phyloP scores from a whole-genome alignment of 1,284 basidiomycete genomes.

The Moesziomyces parantarcticus region DNA sequence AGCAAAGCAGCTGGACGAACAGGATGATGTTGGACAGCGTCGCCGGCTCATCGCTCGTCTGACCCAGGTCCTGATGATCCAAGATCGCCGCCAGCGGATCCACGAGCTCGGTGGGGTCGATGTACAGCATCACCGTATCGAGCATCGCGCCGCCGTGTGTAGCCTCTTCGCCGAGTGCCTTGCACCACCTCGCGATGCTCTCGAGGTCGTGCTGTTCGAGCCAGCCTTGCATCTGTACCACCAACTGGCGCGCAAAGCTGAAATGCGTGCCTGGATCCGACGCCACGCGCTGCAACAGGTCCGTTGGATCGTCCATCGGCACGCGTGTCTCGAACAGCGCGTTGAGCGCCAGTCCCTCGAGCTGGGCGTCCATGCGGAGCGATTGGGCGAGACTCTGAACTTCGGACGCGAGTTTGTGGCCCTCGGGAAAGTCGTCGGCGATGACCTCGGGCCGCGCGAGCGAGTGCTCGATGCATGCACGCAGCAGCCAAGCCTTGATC shows the following conservation, averaged over 20 bases:
- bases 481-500: conserved; percentile 44
- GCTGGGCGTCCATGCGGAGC: conserved; percentile 42
- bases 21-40: conserved; percentile 45
- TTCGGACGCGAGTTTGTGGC: conserved; percentile 45
- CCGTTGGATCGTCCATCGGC: conserved; percentile 29
- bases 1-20: conserved; percentile 44
- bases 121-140: conserved; percentile 48
- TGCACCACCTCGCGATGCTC: conserved; percentile 42
- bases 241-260: conserved; percentile 39
- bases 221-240: conserved; percentile 29
- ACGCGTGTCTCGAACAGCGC: conserved; percentile 38
- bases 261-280: conserved; percentile 46
- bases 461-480: conserved; percentile 44
- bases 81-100: conserved; percentile 34
- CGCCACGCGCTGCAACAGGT: conserved; percentile 36
- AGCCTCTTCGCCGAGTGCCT: conserved; percentile 27
- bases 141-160: conserved; percentile 15
- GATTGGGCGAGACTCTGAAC: conserved; percentile 44
- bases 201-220: conserved; percentile 50
- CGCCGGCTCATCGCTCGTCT: conserved; percentile 52
- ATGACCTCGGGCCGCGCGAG: conserved; percentile 44
- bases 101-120: conserved; percentile 37
- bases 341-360: conserved; percentile 33
- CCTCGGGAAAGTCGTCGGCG: conserved; percentile 43
- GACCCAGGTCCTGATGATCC: conserved; percentile 39